Evolutionary conservation across 1,139 yeast species (phyloP).

Genomic region (Blastobotrys illinoisensis): DNA sequence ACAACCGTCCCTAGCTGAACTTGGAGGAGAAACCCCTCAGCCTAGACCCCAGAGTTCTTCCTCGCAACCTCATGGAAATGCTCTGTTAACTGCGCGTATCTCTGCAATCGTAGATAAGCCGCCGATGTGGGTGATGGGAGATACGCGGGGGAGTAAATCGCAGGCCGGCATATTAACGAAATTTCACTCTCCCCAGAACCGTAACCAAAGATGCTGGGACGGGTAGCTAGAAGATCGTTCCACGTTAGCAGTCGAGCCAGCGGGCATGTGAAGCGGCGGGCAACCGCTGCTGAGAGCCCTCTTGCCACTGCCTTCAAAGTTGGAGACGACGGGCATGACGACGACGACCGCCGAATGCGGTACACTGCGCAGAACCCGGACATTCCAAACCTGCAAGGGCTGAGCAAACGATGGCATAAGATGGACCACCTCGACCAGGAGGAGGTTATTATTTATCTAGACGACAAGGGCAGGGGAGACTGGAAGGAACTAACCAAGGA

Average conservation of each 20-base stretch:
- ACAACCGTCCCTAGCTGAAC: no score
- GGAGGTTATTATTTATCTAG: slow-evolving; percentile 40
- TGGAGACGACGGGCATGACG: slow-evolving; percentile 30
- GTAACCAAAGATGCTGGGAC: background rate
- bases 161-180: background rate
- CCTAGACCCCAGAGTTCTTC: no score
- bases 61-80: no score
- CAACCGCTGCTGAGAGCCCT: slow-evolving; percentile 16
- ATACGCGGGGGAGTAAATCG: background rate
- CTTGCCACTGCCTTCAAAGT: slow-evolving; percentile 29
- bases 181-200: background rate
- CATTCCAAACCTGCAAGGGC: slow-evolving; percentile 28
- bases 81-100: no score
- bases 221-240: slow-evolving; percentile 1
- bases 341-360: slow-evolving; percentile 18
- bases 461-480: slow-evolving; percentile 40
- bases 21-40: no score
- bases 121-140: background rate
- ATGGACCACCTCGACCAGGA: slow-evolving; percentile 38
- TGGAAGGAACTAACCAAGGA: slow-evolving; percentile 35
- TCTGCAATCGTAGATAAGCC: no score
- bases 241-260: background rate
- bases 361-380: slow-evolving; percentile 28
- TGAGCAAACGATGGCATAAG: slow-evolving; percentile 35
- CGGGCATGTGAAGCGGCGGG: slow-evolving; percentile 8